Base-by-base conservation (phyloP, 345 rosid species). In the Brassica juncea region DNA sequence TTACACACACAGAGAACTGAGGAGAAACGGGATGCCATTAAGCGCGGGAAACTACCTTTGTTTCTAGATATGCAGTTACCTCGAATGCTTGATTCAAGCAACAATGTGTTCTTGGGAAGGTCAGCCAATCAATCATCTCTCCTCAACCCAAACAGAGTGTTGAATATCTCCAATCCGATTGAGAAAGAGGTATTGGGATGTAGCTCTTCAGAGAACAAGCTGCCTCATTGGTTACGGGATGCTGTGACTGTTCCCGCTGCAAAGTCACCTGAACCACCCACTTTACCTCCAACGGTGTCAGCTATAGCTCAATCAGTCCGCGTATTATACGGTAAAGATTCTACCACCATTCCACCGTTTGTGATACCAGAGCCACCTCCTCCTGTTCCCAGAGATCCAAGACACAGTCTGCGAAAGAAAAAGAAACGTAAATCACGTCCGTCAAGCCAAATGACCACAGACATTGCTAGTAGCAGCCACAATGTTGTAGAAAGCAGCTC, bases 141-240 rank as follows among this genome's bases (percentile, higher is more conserved):
- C 25, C 83, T 83, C 10, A 86, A 85, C 71, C 84, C 84, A 15
- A 76, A 73, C 72, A 83, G 77, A 80, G 74, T 72, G 75, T 11
- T 80, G 82, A 80, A 87, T 74, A 74, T 76, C 76, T 61, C 84
- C 57, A 75, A 75, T 84, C 76, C 85, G 2, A 90, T 87, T 84
- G 98, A 91, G 57, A 88, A 86, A 90, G 94, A 88, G 72, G 73
- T 88, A 15, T 79, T 78, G 81, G 97, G 87, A 80, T 84, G 83
- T 74, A 85, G 82, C 82, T 84, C 88, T 68, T 84, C 89, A 8
- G 88, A 87, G 81, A 90, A 91, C 87, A 92, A 89, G 86, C 81
- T 96, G 63, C 99, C 98, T 30, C 99, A 96, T 82, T 96, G 99
- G 99, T 92, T 96, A 82, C 87, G 91, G 6, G 93, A 92, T 86